Evolutionary conservation across 371 early-diverging fungal genomes (phyloP).

Genomic region (Dichotomocladium elegans): DNA sequence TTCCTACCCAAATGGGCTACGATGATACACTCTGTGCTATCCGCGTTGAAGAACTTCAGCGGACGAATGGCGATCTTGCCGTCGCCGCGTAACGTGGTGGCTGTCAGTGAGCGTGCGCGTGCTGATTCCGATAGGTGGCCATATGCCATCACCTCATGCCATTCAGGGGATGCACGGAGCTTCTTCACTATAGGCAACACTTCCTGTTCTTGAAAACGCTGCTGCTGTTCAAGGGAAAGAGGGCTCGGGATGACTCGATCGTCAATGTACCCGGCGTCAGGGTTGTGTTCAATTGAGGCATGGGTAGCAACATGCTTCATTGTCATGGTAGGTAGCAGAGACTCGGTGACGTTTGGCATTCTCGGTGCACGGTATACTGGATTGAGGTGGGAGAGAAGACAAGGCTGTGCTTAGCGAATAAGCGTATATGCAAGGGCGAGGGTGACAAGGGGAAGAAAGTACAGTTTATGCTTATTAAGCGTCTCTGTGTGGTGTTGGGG

Average conservation of each 20-base stretch:
- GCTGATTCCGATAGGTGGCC: constrained; percentile 33
- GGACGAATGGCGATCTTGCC: constrained; percentile 41
- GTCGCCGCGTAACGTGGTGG: constrained; percentile 48
- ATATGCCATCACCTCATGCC: constrained; percentile 42
- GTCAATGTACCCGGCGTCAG: not conserved
- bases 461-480: not conserved
- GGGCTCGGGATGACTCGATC: not conserved
- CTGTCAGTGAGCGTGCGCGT: constrained; percentile 44
- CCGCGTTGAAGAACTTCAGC: constrained; percentile 38
- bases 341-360: not conserved
- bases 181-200: constrained; percentile 15
- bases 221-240: constrained; percentile 3
- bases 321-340: not conserved
- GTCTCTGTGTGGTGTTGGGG: not conserved
- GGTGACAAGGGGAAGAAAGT: not conserved
- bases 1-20: constrained; percentile 32
- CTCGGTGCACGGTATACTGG: constrained; percentile 2
- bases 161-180: constrained; percentile 24
- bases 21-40: constrained; percentile 38
- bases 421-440: not conserved
- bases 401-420: not conserved
- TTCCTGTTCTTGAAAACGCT: constrained; percentile 22
- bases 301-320: not conserved
- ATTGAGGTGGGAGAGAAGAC: not conserved
- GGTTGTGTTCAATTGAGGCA: constrained; percentile 8